Conservation (phyloP, 164 flowering plant species). For the Stephania yunnanensis region DNA sequence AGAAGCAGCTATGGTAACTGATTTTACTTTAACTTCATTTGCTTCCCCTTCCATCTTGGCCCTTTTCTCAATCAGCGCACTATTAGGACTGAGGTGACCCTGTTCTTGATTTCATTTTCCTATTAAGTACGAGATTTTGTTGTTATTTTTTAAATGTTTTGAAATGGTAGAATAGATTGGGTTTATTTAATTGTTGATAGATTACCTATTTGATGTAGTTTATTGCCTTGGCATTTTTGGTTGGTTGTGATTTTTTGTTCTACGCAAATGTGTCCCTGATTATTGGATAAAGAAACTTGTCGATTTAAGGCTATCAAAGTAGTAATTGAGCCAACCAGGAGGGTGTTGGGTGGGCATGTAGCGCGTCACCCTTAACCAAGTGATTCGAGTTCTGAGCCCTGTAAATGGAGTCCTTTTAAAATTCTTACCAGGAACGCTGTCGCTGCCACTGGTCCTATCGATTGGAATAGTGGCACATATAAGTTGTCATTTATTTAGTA, state of each 20-base stretch:
- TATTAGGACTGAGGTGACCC: conserved; percentile 72
- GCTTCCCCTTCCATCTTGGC: conserved; percentile 95
- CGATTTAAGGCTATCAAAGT: not conserved
- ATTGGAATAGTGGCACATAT: no score
- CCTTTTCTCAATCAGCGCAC: conserved; percentile 90
- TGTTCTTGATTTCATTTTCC: not conserved
- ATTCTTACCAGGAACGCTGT: no score
- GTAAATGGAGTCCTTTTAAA: no score
- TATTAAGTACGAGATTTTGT: not conserved
- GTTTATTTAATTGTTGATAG: not conserved
- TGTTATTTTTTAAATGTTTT: not conserved
- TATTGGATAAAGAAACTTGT: not conserved
- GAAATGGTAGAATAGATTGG: not conserved
- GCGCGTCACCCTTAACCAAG: no score
- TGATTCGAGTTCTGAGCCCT: no score
- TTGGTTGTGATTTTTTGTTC: not conserved
- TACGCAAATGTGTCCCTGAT: not conserved
- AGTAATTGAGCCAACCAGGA: not conserved
- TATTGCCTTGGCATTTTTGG: not conserved
- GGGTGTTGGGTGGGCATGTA: no score
- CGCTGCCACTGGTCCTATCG: no score
- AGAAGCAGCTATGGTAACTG: conserved; percentile 35
- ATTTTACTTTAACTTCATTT: conserved; percentile 84
- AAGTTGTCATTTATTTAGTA: no score
- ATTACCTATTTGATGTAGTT: no score